These are phyloP conservation scores for Saccharomyces uvarum DNA, from an alignment of 1,139 yeast species.

Conservation along the genomic window DNA sequence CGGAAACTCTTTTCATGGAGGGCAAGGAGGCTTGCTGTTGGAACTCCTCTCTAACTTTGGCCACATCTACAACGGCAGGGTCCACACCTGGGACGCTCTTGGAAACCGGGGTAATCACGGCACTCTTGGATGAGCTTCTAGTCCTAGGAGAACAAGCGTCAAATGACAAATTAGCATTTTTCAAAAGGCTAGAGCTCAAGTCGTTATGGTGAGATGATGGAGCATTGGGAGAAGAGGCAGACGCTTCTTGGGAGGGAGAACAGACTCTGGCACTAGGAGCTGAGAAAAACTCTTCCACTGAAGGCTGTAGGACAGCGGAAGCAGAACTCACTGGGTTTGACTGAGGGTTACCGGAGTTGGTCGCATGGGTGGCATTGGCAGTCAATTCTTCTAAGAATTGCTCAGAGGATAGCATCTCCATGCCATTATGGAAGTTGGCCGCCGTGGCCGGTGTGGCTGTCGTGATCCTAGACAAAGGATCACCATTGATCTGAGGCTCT, in stretches of 20 bases:
- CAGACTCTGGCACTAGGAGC: background rate
- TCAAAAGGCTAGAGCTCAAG: background rate
- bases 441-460: background rate
- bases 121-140: slow-evolving; percentile 10
- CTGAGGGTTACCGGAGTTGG: background rate
- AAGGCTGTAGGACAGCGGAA: background rate
- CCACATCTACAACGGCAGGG: slow-evolving; percentile 20
- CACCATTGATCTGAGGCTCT: background rate
- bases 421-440: slow-evolving; percentile 4
- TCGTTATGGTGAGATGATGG: background rate
- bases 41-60: slow-evolving; percentile 17
- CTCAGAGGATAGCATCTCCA: slow-evolving; percentile 23
- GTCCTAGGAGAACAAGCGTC: slow-evolving; percentile 8
- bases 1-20: slow-evolving; percentile 22
- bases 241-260: background rate
- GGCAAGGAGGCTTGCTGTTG: slow-evolving; percentile 17
- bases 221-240: background rate
- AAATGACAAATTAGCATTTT: slow-evolving; percentile 12
- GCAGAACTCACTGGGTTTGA: background rate
- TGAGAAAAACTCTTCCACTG: background rate
- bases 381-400: slow-evolving; percentile 30
- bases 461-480: background rate
- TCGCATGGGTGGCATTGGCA: slow-evolving; percentile 23
- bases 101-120: slow-evolving; percentile 20
- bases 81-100: slow-evolving; percentile 16